Conservation (phyloP, 139 green algal species). For the Volvox reticuliferus region DNA sequence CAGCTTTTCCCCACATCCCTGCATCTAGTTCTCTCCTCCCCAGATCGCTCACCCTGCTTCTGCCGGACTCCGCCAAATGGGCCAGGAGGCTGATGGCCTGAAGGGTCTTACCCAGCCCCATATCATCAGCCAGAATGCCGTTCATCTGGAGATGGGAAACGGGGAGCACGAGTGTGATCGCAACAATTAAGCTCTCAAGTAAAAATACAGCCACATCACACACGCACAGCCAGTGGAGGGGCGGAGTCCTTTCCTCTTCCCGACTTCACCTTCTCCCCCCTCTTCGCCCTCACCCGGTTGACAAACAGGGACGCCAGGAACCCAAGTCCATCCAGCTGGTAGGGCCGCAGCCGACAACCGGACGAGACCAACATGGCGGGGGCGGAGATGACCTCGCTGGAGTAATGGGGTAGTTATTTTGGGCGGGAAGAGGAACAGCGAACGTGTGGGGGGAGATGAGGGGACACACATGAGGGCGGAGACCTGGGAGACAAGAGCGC, state of each 20-base stretch:
- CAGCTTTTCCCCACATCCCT: not conserved
- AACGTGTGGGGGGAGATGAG: not conserved
- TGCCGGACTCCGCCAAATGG: not conserved
- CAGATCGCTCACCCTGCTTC: not conserved
- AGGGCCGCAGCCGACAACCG: constrained; percentile 62
- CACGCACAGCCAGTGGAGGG: too few relatives aligned
- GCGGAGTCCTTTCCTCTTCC: not conserved
- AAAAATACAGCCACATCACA: too few relatives aligned
- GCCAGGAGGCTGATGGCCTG: constrained; percentile 52
- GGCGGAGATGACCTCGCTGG: constrained; percentile 7
- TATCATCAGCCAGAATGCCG: constrained; percentile 87
- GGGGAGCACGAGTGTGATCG: too few relatives aligned
- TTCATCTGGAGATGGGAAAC: constrained; percentile 50
- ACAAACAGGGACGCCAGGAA: constrained; percentile 78
- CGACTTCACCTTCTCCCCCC: not conserved
- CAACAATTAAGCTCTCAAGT: too few relatives aligned
- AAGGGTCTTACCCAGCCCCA: constrained; percentile 81
- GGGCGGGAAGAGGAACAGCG: not conserved
- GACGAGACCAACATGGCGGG: constrained; percentile 24
- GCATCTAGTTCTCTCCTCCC: not conserved
- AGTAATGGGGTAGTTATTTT: not conserved
- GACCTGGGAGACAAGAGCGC: too few relatives aligned
- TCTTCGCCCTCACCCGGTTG: constrained; percentile 48
- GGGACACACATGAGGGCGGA: too few relatives aligned
- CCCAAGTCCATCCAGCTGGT: constrained; percentile 76